These are phyloP conservation scores for Ramaria sp. DNA, from an alignment of 768 basidiomycete species.

Conservation along the genomic window DNA sequence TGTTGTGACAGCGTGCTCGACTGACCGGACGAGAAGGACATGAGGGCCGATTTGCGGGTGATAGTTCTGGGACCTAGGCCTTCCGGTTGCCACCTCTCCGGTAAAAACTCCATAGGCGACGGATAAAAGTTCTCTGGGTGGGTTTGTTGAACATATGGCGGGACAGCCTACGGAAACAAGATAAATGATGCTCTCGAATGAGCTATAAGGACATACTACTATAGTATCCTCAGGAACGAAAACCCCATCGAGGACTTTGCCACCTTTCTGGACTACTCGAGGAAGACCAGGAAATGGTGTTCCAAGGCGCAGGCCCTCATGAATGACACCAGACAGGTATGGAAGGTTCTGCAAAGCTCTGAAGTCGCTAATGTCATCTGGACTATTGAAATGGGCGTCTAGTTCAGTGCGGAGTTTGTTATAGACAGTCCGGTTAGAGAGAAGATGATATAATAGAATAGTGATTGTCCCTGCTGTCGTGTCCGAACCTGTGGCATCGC, in stretches of 20 bases:
- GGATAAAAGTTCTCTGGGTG: constrained; percentile 23
- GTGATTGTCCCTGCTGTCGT: constrained; percentile 17
- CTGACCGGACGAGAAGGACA: constrained; percentile 20
- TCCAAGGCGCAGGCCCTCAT: constrained; percentile 22
- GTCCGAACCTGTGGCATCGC: constrained; percentile 19
- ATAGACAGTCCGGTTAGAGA: constrained; percentile 15
- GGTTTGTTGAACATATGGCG: constrained; percentile 19
- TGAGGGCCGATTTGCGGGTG: constrained; percentile 17
- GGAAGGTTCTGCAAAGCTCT: constrained; percentile 18
- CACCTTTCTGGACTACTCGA: constrained; percentile 19
- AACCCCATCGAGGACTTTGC: constrained; percentile 18
- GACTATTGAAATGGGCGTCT: constrained; percentile 16
- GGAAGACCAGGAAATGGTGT: constrained; percentile 23
- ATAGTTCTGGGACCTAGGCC: constrained; percentile 19
- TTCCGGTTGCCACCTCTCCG: constrained; percentile 23
- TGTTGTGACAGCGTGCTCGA: neutral
- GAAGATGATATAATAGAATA: constrained; percentile 18
- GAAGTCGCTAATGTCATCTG: constrained; percentile 4
- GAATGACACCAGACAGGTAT: constrained; percentile 23
- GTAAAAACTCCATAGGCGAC: constrained; percentile 11
- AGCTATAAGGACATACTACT: too few species aligned
- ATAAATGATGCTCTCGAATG: too few species aligned
- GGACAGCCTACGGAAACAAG: too few species aligned
- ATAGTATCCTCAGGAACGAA: constrained; percentile 21
- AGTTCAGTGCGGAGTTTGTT: constrained; percentile 18